Conservation (phyloP, 345 rosid species). For the Brassica nigra region DNA sequence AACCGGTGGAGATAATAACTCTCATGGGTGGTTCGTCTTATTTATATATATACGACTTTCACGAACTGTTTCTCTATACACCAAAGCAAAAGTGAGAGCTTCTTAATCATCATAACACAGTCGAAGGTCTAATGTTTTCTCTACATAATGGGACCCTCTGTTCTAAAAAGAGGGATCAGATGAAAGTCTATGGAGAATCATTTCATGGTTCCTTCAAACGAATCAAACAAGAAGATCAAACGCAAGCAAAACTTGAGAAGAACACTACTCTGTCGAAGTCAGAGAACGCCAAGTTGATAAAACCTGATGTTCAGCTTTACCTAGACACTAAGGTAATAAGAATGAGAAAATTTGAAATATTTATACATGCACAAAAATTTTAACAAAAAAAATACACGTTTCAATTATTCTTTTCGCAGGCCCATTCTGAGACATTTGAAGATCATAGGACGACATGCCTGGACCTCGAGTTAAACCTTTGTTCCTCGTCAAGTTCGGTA, state of each 20-base stretch:
- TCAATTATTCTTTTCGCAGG: slow-evolving; percentile 1
- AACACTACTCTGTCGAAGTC: slow-evolving; percentile 26
- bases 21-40: slow-evolving; percentile 15
- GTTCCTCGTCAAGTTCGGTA: slow-evolving; percentile 41
- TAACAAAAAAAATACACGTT: slow-evolving; percentile 8
- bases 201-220: slow-evolving; percentile 34
- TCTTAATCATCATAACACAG: slow-evolving; percentile 11
- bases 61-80: slow-evolving; percentile 21
- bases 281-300: neutral
- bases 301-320: slow-evolving; percentile 28
- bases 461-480: slow-evolving; percentile 72
- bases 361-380: slow-evolving; percentile 3
- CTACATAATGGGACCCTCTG: slow-evolving; percentile 20
- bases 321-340: slow-evolving; percentile 26
- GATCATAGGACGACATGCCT: slow-evolving; percentile 52
- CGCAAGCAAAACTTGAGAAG: slow-evolving; percentile 30
- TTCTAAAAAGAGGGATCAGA: slow-evolving; percentile 29
- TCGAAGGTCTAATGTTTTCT: slow-evolving; percentile 26
- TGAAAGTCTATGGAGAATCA: slow-evolving; percentile 24
- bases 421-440: slow-evolving; percentile 41
- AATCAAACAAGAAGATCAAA: slow-evolving; percentile 30
- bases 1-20: slow-evolving; percentile 38
- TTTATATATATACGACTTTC: slow-evolving; percentile 17
- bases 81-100: slow-evolving; percentile 21
- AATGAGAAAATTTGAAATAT: neutral